Conservation (phyloP, 257 asterid genomes). For the Solanum ossicruentum region DNA sequence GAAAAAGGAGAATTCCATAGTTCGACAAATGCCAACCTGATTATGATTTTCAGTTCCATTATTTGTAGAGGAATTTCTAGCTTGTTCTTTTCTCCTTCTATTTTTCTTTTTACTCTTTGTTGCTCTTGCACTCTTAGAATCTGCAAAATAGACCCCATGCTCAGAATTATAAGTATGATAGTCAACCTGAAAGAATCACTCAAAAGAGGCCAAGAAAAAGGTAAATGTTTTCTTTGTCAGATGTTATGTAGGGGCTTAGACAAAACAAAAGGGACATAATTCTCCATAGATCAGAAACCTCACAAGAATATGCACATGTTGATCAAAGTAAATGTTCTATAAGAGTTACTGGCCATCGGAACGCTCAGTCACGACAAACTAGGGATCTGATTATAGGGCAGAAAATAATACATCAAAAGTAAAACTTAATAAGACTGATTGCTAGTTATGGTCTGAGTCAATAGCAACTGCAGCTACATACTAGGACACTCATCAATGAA, state of each 20-base stretch:
- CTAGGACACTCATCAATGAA: background rate
- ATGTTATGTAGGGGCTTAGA: background rate
- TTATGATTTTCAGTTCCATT: constrained; percentile 30
- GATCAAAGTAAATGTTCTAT: background rate
- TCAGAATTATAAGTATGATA: background rate
- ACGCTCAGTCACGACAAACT: background rate
- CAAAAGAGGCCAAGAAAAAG: background rate
- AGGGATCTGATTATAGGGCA: background rate
- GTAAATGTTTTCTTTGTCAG: background rate
- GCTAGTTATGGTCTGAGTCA: background rate
- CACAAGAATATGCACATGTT: background rate
- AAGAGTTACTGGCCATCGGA: background rate
- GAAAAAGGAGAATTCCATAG: background rate
- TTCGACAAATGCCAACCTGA: constrained; percentile 32
- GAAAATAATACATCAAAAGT: background rate
- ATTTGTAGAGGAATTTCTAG: constrained; percentile 34
- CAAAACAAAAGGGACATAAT: background rate
- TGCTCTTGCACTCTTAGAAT: constrained; percentile 38
- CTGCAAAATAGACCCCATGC: constrained; percentile 26
- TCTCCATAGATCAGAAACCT: background rate
- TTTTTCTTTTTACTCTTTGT: constrained; percentile 77
- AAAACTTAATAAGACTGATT: background rate
- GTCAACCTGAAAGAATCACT: background rate
- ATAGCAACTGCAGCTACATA: background rate
- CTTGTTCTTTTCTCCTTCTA: constrained; percentile 76